Conservation (phyloP, 1,284 basidiomycete species). For the Trametes polyzona region DNA sequence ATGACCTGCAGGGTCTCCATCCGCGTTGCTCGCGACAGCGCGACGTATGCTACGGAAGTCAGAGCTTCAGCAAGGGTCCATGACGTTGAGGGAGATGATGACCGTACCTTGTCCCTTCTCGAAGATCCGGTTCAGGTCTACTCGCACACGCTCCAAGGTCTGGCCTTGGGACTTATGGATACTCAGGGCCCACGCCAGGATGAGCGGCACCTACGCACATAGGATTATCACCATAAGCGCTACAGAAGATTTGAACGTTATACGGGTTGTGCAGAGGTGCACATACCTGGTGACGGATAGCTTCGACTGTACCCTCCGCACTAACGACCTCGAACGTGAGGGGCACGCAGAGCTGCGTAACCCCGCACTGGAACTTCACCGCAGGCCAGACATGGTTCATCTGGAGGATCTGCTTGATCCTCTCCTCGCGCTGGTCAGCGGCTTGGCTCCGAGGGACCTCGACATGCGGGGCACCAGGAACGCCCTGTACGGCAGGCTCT, state of each 20-base stretch:
- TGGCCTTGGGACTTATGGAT: slow-evolving; percentile 90
- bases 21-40: slow-evolving; percentile 68
- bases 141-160: slow-evolving; percentile 77
- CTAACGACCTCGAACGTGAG: slow-evolving; percentile 62
- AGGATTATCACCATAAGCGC: background rate
- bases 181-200: slow-evolving; percentile 81
- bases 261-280: background rate
- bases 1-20: slow-evolving; percentile 66
- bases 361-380: slow-evolving; percentile 54
- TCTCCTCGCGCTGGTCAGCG: slow-evolving; percentile 12
- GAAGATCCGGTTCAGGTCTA: slow-evolving; percentile 69
- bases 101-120: slow-evolving; percentile 77
- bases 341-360: slow-evolving; percentile 51
- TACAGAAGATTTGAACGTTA: background rate
- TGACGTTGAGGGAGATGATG: background rate
- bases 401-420: slow-evolving; percentile 12
- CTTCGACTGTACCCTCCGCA: slow-evolving; percentile 54
- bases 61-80: background rate
- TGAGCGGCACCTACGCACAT: slow-evolving; percentile 64
- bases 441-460: background rate
- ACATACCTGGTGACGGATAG: slow-evolving; percentile 53
- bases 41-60: slow-evolving; percentile 58
- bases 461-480: background rate
- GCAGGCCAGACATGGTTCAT: slow-evolving; percentile 50
- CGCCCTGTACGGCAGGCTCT: background rate